A percentile compares a stretch with the other conserved stretches of the same genome.
These are phyloP conservation scores for Gynochthodes officinalis DNA, from an alignment of 257 asterid genomes.

Conservation along the genomic window DNA sequence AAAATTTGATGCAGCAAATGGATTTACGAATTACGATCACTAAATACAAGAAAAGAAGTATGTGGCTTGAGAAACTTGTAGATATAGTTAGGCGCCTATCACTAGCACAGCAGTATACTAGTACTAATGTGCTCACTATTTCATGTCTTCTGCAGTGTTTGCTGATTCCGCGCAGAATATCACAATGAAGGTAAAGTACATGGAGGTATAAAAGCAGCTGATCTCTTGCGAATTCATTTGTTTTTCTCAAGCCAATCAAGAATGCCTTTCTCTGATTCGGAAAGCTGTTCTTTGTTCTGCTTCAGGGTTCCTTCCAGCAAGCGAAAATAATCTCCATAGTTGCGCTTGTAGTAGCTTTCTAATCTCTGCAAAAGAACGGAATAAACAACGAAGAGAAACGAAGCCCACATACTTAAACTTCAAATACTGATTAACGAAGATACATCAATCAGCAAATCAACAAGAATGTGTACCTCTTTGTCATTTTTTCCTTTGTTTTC, in stretches of 20 bases:
- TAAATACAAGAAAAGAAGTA: not conserved
- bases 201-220: not conserved
- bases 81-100: not conserved
- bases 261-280: slow-evolving; percentile 72
- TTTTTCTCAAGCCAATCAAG: slow-evolving; percentile 76
- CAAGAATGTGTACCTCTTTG: slow-evolving; percentile 59
- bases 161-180: not conserved
- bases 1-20: too few relatives aligned
- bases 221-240: slow-evolving; percentile 27
- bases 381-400: not conserved
- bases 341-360: slow-evolving; percentile 74
- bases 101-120: not conserved
- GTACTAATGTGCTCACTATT: not conserved
- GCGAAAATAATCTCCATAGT: slow-evolving; percentile 75
- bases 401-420: not conserved
- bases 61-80: not conserved
- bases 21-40: not conserved
- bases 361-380: slow-evolving; percentile 41
- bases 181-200: not conserved
- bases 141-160: not conserved
- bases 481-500: slow-evolving; percentile 83
- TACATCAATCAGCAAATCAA: not conserved
- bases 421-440: not conserved
- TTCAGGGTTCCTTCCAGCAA: slow-evolving; percentile 62
- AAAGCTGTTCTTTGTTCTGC: slow-evolving; percentile 54